Conservation (phyloP, 306 rosid species). For the Prunus padus region DNA sequence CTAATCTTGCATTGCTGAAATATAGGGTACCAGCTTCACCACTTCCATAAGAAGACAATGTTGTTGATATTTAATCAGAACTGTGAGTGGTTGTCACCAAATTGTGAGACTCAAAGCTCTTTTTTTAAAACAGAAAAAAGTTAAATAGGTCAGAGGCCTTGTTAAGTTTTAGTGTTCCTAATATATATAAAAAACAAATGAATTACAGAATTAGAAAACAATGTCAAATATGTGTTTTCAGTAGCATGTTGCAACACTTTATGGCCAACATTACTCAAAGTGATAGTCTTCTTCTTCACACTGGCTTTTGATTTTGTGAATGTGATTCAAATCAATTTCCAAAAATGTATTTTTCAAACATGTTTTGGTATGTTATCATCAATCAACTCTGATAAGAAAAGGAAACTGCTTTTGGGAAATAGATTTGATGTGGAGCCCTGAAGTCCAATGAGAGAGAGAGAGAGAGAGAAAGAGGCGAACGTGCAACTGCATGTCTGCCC, state of each 20-base stretch:
- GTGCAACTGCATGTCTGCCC: constrained; percentile 52
- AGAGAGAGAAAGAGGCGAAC: constrained; percentile 45
- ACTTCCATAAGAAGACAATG: constrained; percentile 46
- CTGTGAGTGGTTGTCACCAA: constrained; percentile 36
- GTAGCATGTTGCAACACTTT: too few relatives aligned
- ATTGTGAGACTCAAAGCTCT: constrained; percentile 12
- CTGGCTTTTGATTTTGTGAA: background rate
- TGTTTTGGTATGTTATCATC: too few relatives aligned
- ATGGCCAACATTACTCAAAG: too few relatives aligned
- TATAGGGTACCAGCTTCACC: constrained; percentile 32
- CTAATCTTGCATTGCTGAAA: constrained; percentile 22
- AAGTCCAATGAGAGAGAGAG: constrained; percentile 29
- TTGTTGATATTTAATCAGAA: constrained; percentile 26
- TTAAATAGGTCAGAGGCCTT: constrained; percentile 11
- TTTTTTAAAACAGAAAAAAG: background rate
- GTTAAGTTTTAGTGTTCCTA: background rate
- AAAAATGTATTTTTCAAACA: background rate
- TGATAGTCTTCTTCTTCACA: too few relatives aligned
- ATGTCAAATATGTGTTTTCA: too few relatives aligned
- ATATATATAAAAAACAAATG: background rate
- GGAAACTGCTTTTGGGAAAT: background rate
- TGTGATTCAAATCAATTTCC: background rate
- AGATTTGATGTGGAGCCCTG: constrained; percentile 11
- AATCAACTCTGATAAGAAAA: background rate
- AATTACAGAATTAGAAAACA: too few relatives aligned